Evolutionary conservation across 441 rosid genomes (phyloP).

Genomic region (Sinapis alba): DNA sequence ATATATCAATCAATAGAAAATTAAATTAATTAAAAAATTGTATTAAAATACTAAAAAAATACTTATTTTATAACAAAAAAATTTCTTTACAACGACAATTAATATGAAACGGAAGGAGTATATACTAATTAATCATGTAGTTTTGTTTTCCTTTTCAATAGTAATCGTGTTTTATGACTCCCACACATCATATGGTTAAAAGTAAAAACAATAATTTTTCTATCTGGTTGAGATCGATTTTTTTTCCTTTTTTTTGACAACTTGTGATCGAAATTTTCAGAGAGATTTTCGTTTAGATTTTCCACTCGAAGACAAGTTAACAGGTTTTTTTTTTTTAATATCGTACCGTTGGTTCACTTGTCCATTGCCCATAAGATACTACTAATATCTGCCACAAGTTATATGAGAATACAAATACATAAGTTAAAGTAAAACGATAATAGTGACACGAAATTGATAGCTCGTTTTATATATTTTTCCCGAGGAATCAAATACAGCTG

Average conservation of each 20-base stretch:
- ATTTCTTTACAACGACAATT: too few species aligned
- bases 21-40: too few species aligned
- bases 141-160: neutral
- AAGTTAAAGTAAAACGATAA: constrained; percentile 2
- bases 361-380: constrained; percentile 10
- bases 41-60: too few species aligned
- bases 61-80: too few species aligned
- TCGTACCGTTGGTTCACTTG: constrained; percentile 18
- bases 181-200: neutral
- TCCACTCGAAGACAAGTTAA: neutral
- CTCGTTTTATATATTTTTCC: constrained; percentile 12
- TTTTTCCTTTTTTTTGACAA: too few species aligned
- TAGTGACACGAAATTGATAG: constrained; percentile 18
- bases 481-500: constrained; percentile 25
- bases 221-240: neutral
- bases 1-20: too few species aligned
- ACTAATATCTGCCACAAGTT: neutral
- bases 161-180: neutral
- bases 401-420: constrained; percentile 8
- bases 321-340: neutral
- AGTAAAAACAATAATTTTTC: neutral
- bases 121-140: neutral
- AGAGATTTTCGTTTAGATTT: neutral
- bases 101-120: too few species aligned
- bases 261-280: neutral